phyloP scores from a whole-genome alignment of 495 filamentous ascomycete genomes.

The Annulohypoxylon moriforme region DNA sequence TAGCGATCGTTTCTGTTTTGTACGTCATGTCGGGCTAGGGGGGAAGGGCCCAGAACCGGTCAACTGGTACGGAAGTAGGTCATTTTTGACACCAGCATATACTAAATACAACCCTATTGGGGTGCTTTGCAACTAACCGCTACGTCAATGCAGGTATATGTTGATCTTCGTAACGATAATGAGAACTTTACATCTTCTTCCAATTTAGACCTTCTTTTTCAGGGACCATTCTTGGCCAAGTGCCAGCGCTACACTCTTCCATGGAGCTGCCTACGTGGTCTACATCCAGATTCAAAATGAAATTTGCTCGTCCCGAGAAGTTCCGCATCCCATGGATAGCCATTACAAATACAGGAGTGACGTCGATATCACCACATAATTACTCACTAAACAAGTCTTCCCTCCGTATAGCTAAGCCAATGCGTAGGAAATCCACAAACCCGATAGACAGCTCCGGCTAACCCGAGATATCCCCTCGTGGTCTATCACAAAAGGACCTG shows the following conservation, averaged over 20 bases:
- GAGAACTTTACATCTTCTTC: too few relatives aligned
- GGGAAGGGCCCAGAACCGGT: slow-evolving; percentile 18
- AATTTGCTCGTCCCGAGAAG: slow-evolving; percentile 13
- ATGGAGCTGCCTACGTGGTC: not conserved
- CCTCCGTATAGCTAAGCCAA: not conserved
- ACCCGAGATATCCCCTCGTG: slow-evolving; percentile 27
- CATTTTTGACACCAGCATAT: slow-evolving; percentile 8
- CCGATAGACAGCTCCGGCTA: slow-evolving; percentile 11
- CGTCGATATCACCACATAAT: slow-evolving; percentile 32
- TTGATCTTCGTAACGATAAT: slow-evolving; percentile 22
- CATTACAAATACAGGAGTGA: slow-evolving; percentile 20
- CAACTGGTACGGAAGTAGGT: slow-evolving; percentile 27
- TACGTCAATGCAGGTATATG: slow-evolving; percentile 8
- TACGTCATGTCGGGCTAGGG: slow-evolving; percentile 11
- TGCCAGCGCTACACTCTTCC: not conserved
- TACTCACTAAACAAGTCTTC: not conserved
- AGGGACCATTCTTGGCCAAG: not conserved
- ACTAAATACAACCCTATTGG: slow-evolving; percentile 1
- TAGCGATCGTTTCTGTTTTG: not conserved
- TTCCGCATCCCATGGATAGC: slow-evolving; percentile 11
- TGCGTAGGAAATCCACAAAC: not conserved
- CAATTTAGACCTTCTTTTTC: not conserved
- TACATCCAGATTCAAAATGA: slow-evolving; percentile 5
- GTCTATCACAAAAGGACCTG: slow-evolving; percentile 28
- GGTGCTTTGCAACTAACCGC: slow-evolving; percentile 11